Conservation (phyloP, 768 basidiomycete species). For the Serendipita vermifera region DNA sequence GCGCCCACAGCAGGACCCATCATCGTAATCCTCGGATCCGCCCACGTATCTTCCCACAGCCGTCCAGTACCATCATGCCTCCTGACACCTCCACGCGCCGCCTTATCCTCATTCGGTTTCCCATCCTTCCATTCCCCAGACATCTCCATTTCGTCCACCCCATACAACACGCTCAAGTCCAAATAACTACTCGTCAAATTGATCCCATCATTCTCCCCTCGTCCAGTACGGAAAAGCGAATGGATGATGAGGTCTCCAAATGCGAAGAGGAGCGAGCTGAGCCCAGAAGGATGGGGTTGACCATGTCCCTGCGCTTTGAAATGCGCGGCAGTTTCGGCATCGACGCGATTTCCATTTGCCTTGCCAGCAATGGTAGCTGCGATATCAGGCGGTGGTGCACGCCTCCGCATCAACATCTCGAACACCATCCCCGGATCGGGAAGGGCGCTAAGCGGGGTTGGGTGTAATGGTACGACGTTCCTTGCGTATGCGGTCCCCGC, state of each 20-base stretch:
- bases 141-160: constrained; percentile 39
- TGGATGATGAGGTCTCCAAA: constrained; percentile 71
- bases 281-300: constrained; percentile 52
- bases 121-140: constrained; percentile 40
- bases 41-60: constrained; percentile 57
- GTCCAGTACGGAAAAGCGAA: constrained; percentile 53
- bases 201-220: constrained; percentile 30
- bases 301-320: constrained; percentile 36
- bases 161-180: constrained; percentile 64
- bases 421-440: constrained; percentile 60
- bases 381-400: constrained; percentile 11
- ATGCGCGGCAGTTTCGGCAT: not conserved
- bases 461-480: constrained; percentile 50
- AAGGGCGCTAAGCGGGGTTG: constrained; percentile 33
- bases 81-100: not conserved
- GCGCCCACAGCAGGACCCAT: constrained; percentile 66
- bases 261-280: constrained; percentile 63
- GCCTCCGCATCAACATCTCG: constrained; percentile 54
- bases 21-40: constrained; percentile 47
- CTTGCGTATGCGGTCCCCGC: constrained; percentile 66
- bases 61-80: constrained; percentile 46
- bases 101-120: constrained; percentile 19
- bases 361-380: not conserved
- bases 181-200: constrained; percentile 64
- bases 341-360: not conserved